Evolutionary conservation across 2,329 filamentous ascomycete genomes (phyloP), one percentile per base, ranked within the genome.

Genomic region (Cordyceps sp.): DNA sequence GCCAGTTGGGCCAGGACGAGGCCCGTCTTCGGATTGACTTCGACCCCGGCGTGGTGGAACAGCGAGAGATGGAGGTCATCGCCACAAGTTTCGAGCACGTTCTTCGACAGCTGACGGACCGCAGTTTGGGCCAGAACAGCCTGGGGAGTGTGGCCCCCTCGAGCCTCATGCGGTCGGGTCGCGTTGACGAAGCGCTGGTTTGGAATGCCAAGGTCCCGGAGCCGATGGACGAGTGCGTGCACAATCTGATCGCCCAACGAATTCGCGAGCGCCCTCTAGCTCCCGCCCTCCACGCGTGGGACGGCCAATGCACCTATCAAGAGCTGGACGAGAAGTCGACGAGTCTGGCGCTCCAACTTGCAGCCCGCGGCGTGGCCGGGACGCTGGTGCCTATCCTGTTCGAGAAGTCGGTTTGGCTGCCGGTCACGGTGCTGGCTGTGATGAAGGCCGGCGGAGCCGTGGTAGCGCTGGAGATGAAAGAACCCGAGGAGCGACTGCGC

Each of bases 351-450:
- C 25, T 25, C 4, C 29, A 34, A 10, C 31, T 45, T 8, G 30
- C 23, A 3, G 20, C 22, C 3, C 10, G 26, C 2, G 46, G 45
- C 10, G 38, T 54, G 15, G 37, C 38, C 1, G 49, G 42, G 16
- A 32, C 27, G 1, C 21, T 48, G 7, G 43, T 53, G 10, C 49
- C 50, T 2, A 36, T 55, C n/a, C 49, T 42, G 26, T 54, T 56
- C 30, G 49, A 53, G 19, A 57, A 55, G 36, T 54, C 50, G 3
- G 42, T 39, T 25, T 55, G 46, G 47, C 42, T 41, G 2, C 29
- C 43, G 8, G 44, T 54, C 2, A 44, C 46, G 2, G 46, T 52
- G 37, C 36, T 57, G 9, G 50, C 38, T 5, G 44, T 54, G 1
- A 34, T 57, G 22, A 54, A 53, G 33, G 46, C 52, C 24, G 52